Conservation (phyloP, 2,329 filamentous ascomycete species). For the Colletotrichum horii region DNA sequence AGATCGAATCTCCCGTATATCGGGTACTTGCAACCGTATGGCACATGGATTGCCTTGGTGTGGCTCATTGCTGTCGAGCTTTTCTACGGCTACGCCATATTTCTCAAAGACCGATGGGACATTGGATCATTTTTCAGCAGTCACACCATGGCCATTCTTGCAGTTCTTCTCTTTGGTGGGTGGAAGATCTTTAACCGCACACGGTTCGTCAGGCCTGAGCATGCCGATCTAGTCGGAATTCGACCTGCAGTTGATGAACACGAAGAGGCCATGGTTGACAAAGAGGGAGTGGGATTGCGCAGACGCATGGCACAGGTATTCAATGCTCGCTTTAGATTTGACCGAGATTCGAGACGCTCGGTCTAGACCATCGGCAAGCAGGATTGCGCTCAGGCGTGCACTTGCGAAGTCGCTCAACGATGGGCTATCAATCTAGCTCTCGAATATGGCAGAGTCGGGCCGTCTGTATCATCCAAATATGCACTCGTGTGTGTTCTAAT, state of each 20-base stretch:
- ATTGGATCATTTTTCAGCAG: conserved; percentile 66
- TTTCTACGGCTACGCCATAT: conserved; percentile 64
- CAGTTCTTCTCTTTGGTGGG: conserved; percentile 55
- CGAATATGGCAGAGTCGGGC: neutral
- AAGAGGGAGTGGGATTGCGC: neutral
- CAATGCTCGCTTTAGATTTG: neutral
- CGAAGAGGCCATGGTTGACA: conserved; percentile 36
- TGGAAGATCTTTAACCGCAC: conserved; percentile 68
- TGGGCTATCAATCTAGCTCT: neutral
- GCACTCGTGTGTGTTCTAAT: neutral
- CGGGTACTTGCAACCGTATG: conserved; percentile 70
- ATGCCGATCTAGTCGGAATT: conserved; percentile 66
- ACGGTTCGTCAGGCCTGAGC: conserved; percentile 53
- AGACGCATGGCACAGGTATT: neutral
- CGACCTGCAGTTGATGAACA: conserved; percentile 63
- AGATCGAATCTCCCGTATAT: conserved; percentile 65
- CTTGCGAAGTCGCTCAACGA: neutral
- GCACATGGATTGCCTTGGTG: conserved; percentile 59
- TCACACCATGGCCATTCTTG: conserved; percentile 67
- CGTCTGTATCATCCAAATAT: neutral
- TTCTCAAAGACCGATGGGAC: conserved; percentile 51
- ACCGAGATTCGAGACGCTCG: neutral
- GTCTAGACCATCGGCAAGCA: neutral
- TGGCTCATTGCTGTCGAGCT: conserved; percentile 68
- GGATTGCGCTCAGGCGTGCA: neutral